Evolutionary conservation across 2,329 filamentous ascomycete genomes (phyloP).

Genomic region (Diaporthe ampelina): DNA sequence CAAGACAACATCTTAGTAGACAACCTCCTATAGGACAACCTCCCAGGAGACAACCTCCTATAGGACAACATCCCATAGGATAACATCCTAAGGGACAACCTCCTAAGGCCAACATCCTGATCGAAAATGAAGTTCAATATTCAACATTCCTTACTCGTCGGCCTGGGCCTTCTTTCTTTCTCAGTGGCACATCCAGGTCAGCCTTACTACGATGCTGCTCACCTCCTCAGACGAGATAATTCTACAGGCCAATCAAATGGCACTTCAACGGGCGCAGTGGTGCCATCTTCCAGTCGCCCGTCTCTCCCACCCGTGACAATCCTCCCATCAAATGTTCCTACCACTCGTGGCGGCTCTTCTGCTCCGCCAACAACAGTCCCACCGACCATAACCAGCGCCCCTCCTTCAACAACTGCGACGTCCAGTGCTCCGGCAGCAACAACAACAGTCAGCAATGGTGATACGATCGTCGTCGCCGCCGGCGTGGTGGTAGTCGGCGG

Average conservation of each 20-base stretch:
- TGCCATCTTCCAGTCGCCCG: slow-evolving; percentile 2
- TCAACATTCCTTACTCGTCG: slow-evolving; percentile 6
- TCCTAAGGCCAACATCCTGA: no score
- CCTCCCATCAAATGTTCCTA: background rate
- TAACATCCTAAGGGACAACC: no score
- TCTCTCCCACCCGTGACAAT: background rate
- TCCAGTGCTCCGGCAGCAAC: slow-evolving; percentile 20
- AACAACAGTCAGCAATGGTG: slow-evolving; percentile 24
- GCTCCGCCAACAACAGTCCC: slow-evolving; percentile 14
- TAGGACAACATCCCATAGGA: no score
- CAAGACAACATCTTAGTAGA: no score
- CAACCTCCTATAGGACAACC: no score
- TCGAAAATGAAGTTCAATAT: slow-evolving; percentile 26
- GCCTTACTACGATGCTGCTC: slow-evolving; percentile 15
- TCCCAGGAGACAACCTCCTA: no score
- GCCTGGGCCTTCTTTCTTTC: background rate
- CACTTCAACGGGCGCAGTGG: background rate
- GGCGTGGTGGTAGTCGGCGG: slow-evolving; percentile 12
- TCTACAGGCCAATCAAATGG: background rate
- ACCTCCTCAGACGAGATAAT: slow-evolving; percentile 12
- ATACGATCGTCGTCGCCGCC: slow-evolving; percentile 11
- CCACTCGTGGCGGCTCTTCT: background rate
- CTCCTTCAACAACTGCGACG: background rate
- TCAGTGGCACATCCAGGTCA: background rate
- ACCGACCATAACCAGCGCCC: slow-evolving; percentile 8